Base-by-base conservation (phyloP, 1,139 yeast genomes). In the Pichia sp. region DNA sequence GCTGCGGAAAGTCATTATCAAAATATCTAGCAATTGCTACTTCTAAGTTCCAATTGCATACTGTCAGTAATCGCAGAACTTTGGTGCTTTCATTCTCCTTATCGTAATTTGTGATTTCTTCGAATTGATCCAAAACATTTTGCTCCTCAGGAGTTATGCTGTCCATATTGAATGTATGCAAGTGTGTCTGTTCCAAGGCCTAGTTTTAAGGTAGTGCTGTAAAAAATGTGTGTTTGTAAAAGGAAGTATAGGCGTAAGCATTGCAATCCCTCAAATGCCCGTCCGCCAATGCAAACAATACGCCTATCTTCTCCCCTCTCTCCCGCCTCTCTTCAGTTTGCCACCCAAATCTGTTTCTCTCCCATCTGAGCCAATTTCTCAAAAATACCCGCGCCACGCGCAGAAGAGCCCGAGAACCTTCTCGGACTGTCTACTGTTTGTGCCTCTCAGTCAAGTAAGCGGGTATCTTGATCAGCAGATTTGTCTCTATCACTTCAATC, bases 21-120 rank as follows among this genome's bases (percentile, higher is more conserved):
- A 81, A 80, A 62, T 72, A 81, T 52, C 76, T 70, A 10, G 78
- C 74, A 31, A 80, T 70, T 13, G 85, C 79, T 54, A 72, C 72
- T 59, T 81, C 81, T 56, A 81, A 67, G 62, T 80, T 72, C 75
- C 77, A 77, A 55, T 76, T 73, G 59, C 79, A 72, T 41, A 74
- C 69, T 1, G 72, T 65, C 49, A 81, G 67, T 30, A 81, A 66
- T 36, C 70, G 65, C 1, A 70, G 56, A 0, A 76, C 72, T 42
- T 73, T 72, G 3, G 70, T 72, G 32, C 69, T 67, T 38, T 72
- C 73, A 2, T 69, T 72, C 8, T 69, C 72, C n/a, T 68, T 75
- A 31, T 62, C 56, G 50, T 70, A 65, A 2, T 78, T 78, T 0
- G 82, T 73, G 45, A 81, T 76, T 49, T 73, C 72, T 55, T 72